Base-by-base conservation (phyloP, 345 rosid species). In the Pugionium dolabratum region DNA sequence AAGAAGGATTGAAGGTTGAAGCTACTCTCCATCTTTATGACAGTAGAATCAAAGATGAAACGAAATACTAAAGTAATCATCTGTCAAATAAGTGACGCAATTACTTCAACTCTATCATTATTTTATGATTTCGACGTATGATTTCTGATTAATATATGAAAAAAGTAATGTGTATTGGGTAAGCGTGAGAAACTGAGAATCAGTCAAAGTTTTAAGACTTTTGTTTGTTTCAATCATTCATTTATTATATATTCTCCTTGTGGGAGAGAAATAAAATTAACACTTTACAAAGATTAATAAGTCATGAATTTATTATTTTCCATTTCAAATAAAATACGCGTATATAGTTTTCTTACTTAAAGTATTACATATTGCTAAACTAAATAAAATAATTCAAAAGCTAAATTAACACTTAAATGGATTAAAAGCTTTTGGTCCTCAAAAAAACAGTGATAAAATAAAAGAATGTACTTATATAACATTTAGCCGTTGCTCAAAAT, bases 131-230 rank as follows among this genome's bases (percentile, higher is more conserved):
- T 25, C 5, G 40, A 52, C 10, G 18, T 30, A 3, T 40, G 30
- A 50, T 29, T 37, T 50, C 8, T 64, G 25, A 43, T 30, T 42
- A 3, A 7, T 10, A 39, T 1, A 41, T 29, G 35, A 45, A 29
- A 41, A 28, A 26, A 4, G 9, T 41, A 29, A n/a, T 31, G 49
- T 11, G 40, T 39, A 28, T 28, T 39, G 45, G 9, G 61, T 5
- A 39, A 37, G 26, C 39, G 61, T 56, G 61, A 36, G 32, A 56
- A 39, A 26, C 46, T 56, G 61, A 36, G 32, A 56, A 39, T 37
- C 46, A 56, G 61, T 56, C 61, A 27, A 26, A 36, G 25, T 56
- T 33, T 25, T 5, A 2, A 27, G 34, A 9, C 26, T 39, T 35
- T 26, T 57, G 26, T 37, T 37, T 18, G 18, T 18, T 18, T 18